Conservation (phyloP, 495 filamentous ascomycete genomes). For the Physcia stellaris region DNA sequence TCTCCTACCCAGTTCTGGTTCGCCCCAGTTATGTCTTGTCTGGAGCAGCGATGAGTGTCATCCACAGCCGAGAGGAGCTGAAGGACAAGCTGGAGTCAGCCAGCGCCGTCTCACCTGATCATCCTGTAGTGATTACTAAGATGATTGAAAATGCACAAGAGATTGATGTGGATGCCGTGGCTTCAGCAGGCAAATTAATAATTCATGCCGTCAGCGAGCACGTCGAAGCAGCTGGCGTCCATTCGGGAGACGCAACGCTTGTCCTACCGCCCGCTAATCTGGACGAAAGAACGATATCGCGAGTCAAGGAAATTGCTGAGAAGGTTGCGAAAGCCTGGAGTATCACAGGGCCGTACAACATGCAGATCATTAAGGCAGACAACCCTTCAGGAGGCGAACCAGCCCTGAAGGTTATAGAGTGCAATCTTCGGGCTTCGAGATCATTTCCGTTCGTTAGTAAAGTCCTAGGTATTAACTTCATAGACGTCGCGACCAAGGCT, state of each 20-base stretch:
- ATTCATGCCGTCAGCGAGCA: conserved; percentile 93
- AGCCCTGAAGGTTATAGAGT: conserved; percentile 89
- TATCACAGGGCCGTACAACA: conserved; percentile 97
- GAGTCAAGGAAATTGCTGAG: conserved; percentile 85
- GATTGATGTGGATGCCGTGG: conserved; percentile 95
- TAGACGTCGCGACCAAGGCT: conserved; percentile 89
- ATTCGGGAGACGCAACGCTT: conserved; percentile 89
- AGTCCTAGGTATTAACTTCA: conserved; percentile 93
- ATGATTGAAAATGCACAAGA: conserved; percentile 96
- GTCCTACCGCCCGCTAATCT: conserved; percentile 76
- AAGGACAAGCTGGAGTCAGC: conserved; percentile 81
- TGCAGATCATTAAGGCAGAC: conserved; percentile 96
- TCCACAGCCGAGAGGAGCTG: conserved; percentile 75
- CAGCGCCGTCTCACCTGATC: conserved; percentile 81
- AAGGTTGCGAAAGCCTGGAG: conserved; percentile 96
- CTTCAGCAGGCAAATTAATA: conserved; percentile 69
- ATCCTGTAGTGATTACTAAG: conserved; percentile 96
- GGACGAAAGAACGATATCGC: conserved; percentile 58
- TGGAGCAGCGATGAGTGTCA: conserved; percentile 95
- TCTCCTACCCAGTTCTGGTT: conserved; percentile 86
- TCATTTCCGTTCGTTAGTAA: conserved; percentile 98
- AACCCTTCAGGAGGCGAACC: conserved; percentile 53
- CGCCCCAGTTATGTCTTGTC: conserved; percentile 93
- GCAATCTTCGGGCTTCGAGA: conserved; percentile 92
- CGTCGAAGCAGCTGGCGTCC: conserved; percentile 90